Evolutionary conservation across 2,329 filamentous ascomycete species (phyloP), one percentile per base, ranked within the genome.

Genomic region (Cercospora nicotianae): DNA sequence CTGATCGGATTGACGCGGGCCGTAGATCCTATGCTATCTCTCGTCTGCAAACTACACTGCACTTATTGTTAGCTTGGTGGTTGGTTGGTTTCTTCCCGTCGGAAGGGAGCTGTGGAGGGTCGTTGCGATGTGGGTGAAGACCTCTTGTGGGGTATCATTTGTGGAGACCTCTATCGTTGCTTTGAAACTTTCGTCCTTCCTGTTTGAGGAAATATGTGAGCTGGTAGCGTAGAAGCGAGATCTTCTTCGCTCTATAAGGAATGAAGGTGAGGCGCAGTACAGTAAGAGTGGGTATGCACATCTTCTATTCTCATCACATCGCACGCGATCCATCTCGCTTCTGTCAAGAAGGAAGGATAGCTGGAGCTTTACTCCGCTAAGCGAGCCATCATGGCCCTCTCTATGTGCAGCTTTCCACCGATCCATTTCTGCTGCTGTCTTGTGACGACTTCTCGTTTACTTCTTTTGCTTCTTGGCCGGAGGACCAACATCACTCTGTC

Each of bases 391-490:
- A n/a, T n/a, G n/a, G n/a, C n/a, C n/a, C n/a, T n/a, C n/a, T n/a
- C n/a, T n/a, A n/a, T n/a, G n/a, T n/a, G n/a, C n/a, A n/a, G 36
- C 36, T 42, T n/a, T n/a, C 13, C 6, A n/a, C 3, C 36, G 36
- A 42, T 42, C 36, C 16, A 42, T 3, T 42, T 2, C 16, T 42
- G 16, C 36, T n/a, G 36, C n/a, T n/a, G n/a, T n/a, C n/a, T n/a
- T n/a, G n/a, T n/a, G 36, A 10, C 48, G 28, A 13, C 10, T 60
- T 23, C 23, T 45, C 18, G 28, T 30, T n/a, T 64, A 77, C 65
- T 75, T 77, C 74, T 79, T 79, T 65, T 74, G 72, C 71, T 78
- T 80, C 75, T 80, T 80, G 67, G 80, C 79, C 42, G 81, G 79
- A 28, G 76, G 76, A 20, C 65, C 72, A 26, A 65, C 79, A 79